phyloP scores from a whole-genome alignment of 192 early-diverging fungal species.

The Coemansia sp. region DNA sequence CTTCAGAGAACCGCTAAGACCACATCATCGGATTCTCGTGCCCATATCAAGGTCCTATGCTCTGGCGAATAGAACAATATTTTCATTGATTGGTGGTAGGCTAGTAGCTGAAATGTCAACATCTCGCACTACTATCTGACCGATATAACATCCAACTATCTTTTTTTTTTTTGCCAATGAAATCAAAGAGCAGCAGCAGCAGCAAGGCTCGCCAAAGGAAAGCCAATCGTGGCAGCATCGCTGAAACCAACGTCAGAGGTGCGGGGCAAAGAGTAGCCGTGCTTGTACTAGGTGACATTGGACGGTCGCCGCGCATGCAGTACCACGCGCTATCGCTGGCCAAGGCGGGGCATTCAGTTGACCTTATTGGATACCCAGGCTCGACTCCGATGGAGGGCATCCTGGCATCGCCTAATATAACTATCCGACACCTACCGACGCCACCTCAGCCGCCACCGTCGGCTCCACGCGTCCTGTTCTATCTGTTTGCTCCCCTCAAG shows the following conservation, averaged over 20 bases:
- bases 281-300: constrained; percentile 83
- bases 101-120: neutral
- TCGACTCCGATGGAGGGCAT: constrained; percentile 45
- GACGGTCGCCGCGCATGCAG: constrained; percentile 88
- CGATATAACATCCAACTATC: neutral
- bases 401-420: constrained; percentile 17
- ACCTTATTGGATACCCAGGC: constrained; percentile 83
- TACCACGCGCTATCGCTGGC: constrained; percentile 85
- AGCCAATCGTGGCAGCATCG: neutral
- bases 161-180: neutral
- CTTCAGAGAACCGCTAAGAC: neutral
- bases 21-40: neutral
- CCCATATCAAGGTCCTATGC: neutral
- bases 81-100: too few relatives aligned
- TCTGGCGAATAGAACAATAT: too few relatives aligned
- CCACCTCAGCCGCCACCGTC: constrained; percentile 59
- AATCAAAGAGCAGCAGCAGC: neutral
- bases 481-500: constrained; percentile 71
- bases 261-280: constrained; percentile 30
- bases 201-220: constrained; percentile 11
- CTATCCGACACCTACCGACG: constrained; percentile 21
- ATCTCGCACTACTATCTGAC: neutral
- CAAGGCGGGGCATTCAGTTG: constrained; percentile 67
- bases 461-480: constrained; percentile 63
- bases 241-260: neutral